Conservation (phyloP, 148 eudicot genomes). For the Polygonum aviculare region DNA sequence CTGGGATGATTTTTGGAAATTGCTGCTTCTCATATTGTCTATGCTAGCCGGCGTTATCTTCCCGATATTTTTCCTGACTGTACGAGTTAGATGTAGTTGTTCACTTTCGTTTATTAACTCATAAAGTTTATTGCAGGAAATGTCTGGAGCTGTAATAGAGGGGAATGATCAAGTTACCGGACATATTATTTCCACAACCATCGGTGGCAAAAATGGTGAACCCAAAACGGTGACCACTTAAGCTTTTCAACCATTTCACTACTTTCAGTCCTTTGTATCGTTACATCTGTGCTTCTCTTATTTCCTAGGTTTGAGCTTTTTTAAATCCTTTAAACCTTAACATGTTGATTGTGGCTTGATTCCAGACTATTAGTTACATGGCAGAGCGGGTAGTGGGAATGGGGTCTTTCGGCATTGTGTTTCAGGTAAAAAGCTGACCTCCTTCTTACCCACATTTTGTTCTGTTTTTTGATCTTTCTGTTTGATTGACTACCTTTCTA, state of each 20-base stretch:
- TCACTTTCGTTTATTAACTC: neutral
- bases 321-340: neutral
- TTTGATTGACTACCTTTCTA: neutral
- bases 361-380: slow-evolving; percentile 64
- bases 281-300: neutral
- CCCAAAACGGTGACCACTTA: slow-evolving; percentile 56
- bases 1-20: neutral
- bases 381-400: slow-evolving; percentile 68
- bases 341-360: neutral
- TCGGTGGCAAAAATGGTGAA: slow-evolving; percentile 87
- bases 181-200: slow-evolving; percentile 83
- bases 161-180: slow-evolving; percentile 78
- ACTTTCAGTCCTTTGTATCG: neutral
- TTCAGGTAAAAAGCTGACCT: slow-evolving; percentile 29
- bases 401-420: slow-evolving; percentile 68
- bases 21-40: neutral
- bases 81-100: neutral
- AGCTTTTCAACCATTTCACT: neutral
- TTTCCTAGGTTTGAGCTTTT: too few relatives aligned
- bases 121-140: slow-evolving; percentile 41
- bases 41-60: neutral
- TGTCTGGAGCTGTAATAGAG: slow-evolving; percentile 53
- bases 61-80: neutral
- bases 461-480: neutral
- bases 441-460: too few relatives aligned